Conservation (phyloP, 495 filamentous ascomycete species). For the Xylaria venustula region DNA sequence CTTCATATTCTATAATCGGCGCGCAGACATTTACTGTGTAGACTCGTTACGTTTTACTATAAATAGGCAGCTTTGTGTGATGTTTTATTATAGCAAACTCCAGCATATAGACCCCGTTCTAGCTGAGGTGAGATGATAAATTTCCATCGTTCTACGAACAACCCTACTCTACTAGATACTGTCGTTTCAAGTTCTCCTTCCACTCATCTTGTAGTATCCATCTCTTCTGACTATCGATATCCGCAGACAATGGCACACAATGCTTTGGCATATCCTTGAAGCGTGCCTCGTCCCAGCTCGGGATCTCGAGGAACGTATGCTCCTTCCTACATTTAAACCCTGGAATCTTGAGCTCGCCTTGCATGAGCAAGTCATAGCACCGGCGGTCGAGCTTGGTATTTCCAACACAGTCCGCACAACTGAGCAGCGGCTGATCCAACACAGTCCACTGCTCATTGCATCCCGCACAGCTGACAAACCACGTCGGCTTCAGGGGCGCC, state of each 20-base stretch:
- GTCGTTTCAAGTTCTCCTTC: conserved; percentile 30
- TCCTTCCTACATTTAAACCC: conserved; percentile 31
- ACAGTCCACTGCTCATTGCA: conserved; percentile 24
- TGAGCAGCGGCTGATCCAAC: conserved; percentile 19
- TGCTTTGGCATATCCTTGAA: conserved; percentile 29
- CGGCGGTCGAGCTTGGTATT: conserved; percentile 17
- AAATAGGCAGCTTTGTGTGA: too few relatives aligned
- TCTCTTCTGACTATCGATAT: conserved; percentile 20
- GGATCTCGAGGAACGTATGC: conserved; percentile 38
- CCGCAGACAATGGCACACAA: conserved; percentile 17
- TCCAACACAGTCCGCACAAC: conserved; percentile 24
- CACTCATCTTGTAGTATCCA: conserved; percentile 38
- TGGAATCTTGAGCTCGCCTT: conserved; percentile 26
- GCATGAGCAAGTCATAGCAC: conserved; percentile 31
- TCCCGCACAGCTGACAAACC: conserved; percentile 22
- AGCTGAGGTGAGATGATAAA: too few relatives aligned
- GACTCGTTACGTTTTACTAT: too few relatives aligned
- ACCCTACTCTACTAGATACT: conserved; percentile 20
- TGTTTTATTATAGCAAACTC: too few relatives aligned
- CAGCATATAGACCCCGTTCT: too few relatives aligned
- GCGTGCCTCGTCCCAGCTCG: conserved; percentile 32
- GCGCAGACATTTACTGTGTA: too few relatives aligned
- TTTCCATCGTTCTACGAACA: too few relatives aligned
- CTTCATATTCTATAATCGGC: too few relatives aligned
- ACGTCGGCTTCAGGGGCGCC: conserved; percentile 15